Percentiles rank a stretch among this genome's conserved stretches.
Conservation (phyloP, 192 early-diverging fungal genomes). For the Diversispora epigaea region DNA sequence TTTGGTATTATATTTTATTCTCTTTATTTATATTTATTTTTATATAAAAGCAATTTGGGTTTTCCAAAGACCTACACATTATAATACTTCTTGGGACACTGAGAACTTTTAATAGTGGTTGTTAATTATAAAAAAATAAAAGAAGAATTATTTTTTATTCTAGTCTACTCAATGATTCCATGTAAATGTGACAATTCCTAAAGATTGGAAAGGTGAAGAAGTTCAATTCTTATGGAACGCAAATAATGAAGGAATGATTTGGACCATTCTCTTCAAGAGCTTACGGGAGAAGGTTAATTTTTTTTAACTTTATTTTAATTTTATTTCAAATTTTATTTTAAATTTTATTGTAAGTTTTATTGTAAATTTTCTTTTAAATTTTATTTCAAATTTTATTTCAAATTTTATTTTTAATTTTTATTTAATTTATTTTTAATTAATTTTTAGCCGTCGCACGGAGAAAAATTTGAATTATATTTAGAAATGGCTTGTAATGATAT, state of each 20-base stretch:
- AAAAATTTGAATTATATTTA: conserved; percentile 74
- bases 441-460: conserved; percentile 50
- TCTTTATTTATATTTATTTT: no score
- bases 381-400: no score
- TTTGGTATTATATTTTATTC: no score
- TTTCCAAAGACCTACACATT: no score
- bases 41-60: no score
- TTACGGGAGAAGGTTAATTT: conserved; percentile 84
- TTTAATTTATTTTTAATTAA: not conserved
- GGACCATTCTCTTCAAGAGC: conserved; percentile 82
- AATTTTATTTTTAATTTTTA: not conserved
- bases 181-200: conserved; percentile 68
- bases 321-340: no score
- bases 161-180: conserved; percentile 79
- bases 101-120: no score
- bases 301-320: conserved; percentile 9
- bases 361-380: no score
- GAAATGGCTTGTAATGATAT: conserved; percentile 88
- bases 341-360: no score
- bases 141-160: no score
- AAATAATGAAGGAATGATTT: conserved; percentile 87
- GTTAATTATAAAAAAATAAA: no score
- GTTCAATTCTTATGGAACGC: conserved; percentile 90
- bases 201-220: conserved; percentile 63
- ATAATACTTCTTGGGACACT: no score